phyloP scores from a whole-genome alignment of 371 early-diverging fungal species.

The Blastocladiella emersonii region DNA sequence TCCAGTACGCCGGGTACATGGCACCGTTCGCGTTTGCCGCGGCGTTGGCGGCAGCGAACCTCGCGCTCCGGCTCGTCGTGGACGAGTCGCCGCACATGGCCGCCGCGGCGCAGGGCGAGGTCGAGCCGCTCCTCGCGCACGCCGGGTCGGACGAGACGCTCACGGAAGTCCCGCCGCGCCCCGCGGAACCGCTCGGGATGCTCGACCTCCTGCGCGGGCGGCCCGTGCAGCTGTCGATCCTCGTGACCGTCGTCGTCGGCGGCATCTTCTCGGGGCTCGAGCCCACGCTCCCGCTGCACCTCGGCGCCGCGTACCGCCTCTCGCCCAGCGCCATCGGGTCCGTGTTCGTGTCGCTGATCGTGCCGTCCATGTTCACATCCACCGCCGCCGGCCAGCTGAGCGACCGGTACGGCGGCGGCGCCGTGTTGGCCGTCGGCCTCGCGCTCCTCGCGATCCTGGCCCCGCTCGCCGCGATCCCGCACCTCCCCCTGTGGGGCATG shows the following conservation, averaged over 20 bases:
- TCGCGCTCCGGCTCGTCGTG: constrained; percentile 45
- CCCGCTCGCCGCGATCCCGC: neutral
- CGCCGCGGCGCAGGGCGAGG: neutral
- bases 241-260: constrained; percentile 36
- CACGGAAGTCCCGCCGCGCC: no score
- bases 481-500: neutral
- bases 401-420: neutral
- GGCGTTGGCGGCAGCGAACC: constrained; percentile 46
- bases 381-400: neutral
- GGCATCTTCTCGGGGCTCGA: constrained; percentile 27
- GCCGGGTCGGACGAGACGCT: no score
- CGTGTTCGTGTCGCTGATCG: neutral
- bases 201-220: constrained; percentile 30
- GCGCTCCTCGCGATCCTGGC: neutral
- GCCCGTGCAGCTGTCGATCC: constrained; percentile 30
- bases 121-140: no score
- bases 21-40: constrained; percentile 64
- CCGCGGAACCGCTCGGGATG: neutral
- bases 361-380: constrained; percentile 3
- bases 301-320: constrained; percentile 18
- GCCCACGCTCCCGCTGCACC: constrained; percentile 44
- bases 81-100: constrained; percentile 32
- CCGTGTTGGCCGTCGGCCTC: neutral
- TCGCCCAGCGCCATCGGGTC: neutral
- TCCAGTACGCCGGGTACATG: constrained; percentile 42